Evolutionary conservation across 176 grass and related monocot genomes (phyloP), one percentile per base, ranked within the genome.

Genomic region (Areca catechu): DNA sequence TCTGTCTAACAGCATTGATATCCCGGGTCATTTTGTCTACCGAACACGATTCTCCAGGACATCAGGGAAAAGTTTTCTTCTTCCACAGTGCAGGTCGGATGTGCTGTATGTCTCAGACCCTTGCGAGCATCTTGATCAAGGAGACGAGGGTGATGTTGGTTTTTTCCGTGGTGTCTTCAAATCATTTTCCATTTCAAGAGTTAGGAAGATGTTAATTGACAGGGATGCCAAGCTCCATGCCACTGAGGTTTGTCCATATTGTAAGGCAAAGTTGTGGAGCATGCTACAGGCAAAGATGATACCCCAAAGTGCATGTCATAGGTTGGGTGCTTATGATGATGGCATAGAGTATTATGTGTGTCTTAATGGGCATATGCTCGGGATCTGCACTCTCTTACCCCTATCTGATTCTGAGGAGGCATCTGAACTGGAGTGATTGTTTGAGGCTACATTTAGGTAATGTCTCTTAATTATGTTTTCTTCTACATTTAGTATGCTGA

Each of bases 41-140:
- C 76, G 76, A 56, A 92, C 93, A 0, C 80, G 93, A 15, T 92
- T 98, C 69, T 98, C 93, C 0, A 86, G 78, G 71, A 98, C 93
- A 1, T 86, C 83, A 1, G 93, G 93, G 57, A 98, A 76, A 62
- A 80, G 87, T 50, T 90, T 98, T 70, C 77, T 98, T 50, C 69
- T 89, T 18, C 59, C 78, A 65, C 84, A 85, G 29, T 93, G 93
- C 54, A 88, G 81, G 74, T 78, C 61, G 1, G 93, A 98, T 18
- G 88, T 98, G 50, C 20, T 98, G 66, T 92, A 98, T 75, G 84
- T 98, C 12, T 98, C 88, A n/a, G 87, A 98, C 71, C 93, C 84
- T 7, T 98, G 93, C 17, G 93, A 98, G 76, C 93, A 98, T 80
- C 81, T 92, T 48, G 93, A 98, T 69, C 76, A 92, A 43, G 93